A percentile compares a stretch with the other conserved stretches of the same genome.
Evolutionary conservation across 1,284 basidiomycete species (phyloP).

Genomic region (Mycena citricolor): DNA sequence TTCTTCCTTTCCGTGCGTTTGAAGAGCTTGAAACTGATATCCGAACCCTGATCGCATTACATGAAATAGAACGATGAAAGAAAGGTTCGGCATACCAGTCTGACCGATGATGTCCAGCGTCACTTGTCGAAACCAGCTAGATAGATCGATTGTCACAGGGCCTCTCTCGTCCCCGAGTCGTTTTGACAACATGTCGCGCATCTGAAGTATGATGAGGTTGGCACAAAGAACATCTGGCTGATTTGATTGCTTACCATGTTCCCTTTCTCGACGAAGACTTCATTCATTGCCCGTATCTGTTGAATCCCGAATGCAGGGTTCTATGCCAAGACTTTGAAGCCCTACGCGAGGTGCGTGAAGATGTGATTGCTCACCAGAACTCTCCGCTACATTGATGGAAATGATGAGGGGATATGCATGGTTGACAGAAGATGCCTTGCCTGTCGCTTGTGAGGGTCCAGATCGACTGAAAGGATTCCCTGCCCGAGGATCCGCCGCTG

Average conservation of each 20-base stretch:
- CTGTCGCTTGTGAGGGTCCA: constrained; percentile 12
- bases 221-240: background rate
- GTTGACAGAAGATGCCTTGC: background rate
- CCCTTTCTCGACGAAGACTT: constrained; percentile 13
- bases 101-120: constrained; percentile 15
- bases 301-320: constrained; percentile 11
- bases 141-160: background rate
- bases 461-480: constrained; percentile 4
- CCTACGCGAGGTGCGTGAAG: background rate
- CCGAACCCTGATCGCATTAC: constrained; percentile 16
- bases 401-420: background rate
- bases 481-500: background rate
- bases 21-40: constrained; percentile 6
- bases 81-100: constrained; percentile 6
- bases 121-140: constrained; percentile 1
- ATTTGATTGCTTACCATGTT: constrained; percentile 3
- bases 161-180: background rate
- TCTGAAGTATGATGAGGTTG: background rate
- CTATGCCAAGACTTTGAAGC: constrained; percentile 1
- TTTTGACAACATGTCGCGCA: constrained; percentile 7
- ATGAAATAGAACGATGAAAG: too few species aligned
- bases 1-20: constrained; percentile 1
- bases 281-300: constrained; percentile 7
- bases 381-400: constrained; percentile 1
- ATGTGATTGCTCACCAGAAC: background rate